Evolutionary conservation across 352 stramenopile genomes (phyloP).

Genomic region (Aphanomyces euteiches): DNA sequence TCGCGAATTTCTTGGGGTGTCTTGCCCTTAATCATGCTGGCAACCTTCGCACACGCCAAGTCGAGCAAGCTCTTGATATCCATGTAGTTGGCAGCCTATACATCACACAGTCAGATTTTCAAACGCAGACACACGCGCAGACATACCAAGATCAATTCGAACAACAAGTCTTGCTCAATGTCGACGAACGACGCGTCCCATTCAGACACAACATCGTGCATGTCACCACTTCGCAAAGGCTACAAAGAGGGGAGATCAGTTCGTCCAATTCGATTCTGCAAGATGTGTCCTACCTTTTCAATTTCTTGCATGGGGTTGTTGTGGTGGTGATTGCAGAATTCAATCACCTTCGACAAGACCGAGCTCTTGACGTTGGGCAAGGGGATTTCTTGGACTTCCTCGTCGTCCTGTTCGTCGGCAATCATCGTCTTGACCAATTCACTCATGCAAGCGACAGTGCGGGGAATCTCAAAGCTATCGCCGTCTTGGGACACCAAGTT

Average conservation of each 20-base stretch:
- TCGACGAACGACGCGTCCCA: slow-evolving; percentile 99
- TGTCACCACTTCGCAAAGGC: slow-evolving; percentile 97
- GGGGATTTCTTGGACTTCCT: slow-evolving; percentile 95
- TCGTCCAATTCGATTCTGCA: too few species aligned
- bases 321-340: slow-evolving; percentile 95
- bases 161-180: slow-evolving; percentile 98
- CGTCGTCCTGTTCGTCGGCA: slow-evolving; percentile 94
- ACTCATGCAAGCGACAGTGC: slow-evolving; percentile 93
- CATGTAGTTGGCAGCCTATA: slow-evolving; percentile 98
- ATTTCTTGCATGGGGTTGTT: slow-evolving; percentile 98
- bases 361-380: slow-evolving; percentile 97
- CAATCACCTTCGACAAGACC: slow-evolving; percentile 96
- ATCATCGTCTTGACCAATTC: slow-evolving; percentile 98
- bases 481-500: slow-evolving; percentile 93
- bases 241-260: slow-evolving; percentile 25
- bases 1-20: slow-evolving; percentile 99
- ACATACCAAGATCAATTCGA: slow-evolving; percentile 96
- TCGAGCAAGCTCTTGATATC: slow-evolving; percentile 97
- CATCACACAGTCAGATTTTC: neutral
- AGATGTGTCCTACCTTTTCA: slow-evolving; percentile 85
- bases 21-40: slow-evolving; percentile 95
- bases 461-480: slow-evolving; percentile 93
- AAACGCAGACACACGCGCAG: neutral
- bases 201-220: slow-evolving; percentile 98
- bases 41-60: slow-evolving; percentile 88